Evolutionary conservation across 1,284 basidiomycete species (phyloP), one percentile per base, ranked within the genome.

Genomic region (Ganoderma leucocontextum): DNA sequence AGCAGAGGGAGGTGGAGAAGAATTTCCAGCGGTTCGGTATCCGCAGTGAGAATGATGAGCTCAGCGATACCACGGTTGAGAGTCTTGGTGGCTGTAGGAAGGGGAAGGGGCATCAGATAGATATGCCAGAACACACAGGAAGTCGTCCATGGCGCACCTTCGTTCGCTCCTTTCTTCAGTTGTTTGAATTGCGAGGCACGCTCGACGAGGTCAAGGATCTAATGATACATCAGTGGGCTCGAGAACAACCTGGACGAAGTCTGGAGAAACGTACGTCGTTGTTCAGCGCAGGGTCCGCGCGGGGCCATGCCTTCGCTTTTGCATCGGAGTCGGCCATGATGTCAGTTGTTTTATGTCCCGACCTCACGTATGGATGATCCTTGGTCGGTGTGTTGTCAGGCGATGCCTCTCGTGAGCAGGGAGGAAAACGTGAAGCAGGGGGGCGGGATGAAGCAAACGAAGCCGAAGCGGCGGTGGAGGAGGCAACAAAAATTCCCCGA

Each of bases 51-150:
- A 78, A 99, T 91, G 83, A 99, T 97, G 84, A 99, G 95, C 84
- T 99, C 98, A 76, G 96, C 95, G 77, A 99, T 97, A 85, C 98
- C 97, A 79, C 98, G 95, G 83, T 99, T 99, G 73, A 99, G 89
- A 33, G 98, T 99, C 87, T 99, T 99, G 75, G 97, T 98, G 61
- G 93, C 94, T 91, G 80, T 68, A 75, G 77, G 61, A 68, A n/a
- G 58, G 39, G 58, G 58, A 42, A 25, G 38, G 35, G n/a, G 36
- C 15, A 25, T 38, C 63, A 55, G 63, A 65, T 61, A 66, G 58
- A 55, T 15, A 15, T 25, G 39, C 35, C 22, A 29, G 58, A 29
- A 41, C 36, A 41, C 4, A 22, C 19, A 59, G 44, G 44, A 52
- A 52, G 47, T 39, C 29, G 41, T 59, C 22, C 62, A 72, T 55